A percentile compares a stretch with the other conserved stretches of the same genome.
Conservation (phyloP, 768 basidiomycete species). For the Dentipellis sp. region DNA sequence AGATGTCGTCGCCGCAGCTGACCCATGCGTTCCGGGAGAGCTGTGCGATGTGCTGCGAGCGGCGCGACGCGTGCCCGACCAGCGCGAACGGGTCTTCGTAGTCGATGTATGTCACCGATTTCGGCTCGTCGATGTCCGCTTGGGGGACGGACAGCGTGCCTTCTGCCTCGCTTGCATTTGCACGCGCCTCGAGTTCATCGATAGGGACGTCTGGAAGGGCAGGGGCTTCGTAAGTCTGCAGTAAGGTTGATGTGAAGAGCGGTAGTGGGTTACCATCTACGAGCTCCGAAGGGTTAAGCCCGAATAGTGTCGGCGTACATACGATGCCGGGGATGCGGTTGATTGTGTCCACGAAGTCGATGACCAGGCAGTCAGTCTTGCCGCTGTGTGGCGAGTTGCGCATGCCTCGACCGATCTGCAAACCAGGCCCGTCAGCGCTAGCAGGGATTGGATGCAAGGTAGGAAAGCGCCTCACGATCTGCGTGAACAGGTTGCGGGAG, state of each 20-base stretch:
- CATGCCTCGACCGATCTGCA: conserved; percentile 87
- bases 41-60: conserved; percentile 36
- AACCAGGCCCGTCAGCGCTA: not conserved
- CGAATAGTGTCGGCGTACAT: conserved; percentile 77
- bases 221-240: not conserved
- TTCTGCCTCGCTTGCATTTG: conserved; percentile 2
- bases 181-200: conserved; percentile 37
- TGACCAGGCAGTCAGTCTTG: conserved; percentile 78
- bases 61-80: conserved; percentile 37
- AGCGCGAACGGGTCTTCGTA: conserved; percentile 67
- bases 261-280: conserved; percentile 41
- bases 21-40: conserved; percentile 71
- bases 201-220: conserved; percentile 38
- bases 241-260: not conserved
- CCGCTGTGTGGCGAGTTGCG: conserved; percentile 72
- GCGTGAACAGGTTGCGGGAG: conserved; percentile 82
- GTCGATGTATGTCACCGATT: conserved; percentile 64
- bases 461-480: conserved; percentile 58
- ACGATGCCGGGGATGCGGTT: conserved; percentile 62
- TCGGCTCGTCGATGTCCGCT: conserved; percentile 40
- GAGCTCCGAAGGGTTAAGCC: conserved; percentile 64
- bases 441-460: not conserved
- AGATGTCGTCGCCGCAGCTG: conserved; percentile 59
- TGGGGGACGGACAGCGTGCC: too few relatives aligned
- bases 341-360: conserved; percentile 83